Conservation (phyloP, 306 rosid genomes). For the Vachellia pachyceras region DNA sequence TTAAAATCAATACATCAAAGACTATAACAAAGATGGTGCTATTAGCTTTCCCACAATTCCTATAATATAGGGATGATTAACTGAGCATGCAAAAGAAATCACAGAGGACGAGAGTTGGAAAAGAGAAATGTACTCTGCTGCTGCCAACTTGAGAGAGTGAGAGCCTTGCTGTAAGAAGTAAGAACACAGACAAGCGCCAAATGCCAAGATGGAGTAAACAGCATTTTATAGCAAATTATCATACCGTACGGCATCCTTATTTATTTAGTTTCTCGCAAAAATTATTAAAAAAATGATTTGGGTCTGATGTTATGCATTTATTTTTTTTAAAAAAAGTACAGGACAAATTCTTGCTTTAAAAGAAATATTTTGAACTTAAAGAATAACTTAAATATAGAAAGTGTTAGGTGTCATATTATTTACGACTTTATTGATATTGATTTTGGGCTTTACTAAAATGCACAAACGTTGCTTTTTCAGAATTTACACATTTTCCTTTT, state of each 20-base stretch:
- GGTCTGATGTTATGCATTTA: too few species aligned
- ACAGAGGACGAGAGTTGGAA: background rate
- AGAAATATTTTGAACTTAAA: too few species aligned
- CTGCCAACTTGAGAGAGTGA: background rate
- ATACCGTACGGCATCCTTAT: too few species aligned
- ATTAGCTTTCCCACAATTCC: constrained; percentile 3
- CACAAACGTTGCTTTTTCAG: too few species aligned
- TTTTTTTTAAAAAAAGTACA: too few species aligned
- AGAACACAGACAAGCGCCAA: background rate
- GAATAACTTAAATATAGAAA: too few species aligned
- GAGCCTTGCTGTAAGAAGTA: background rate
- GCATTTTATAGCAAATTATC: background rate
- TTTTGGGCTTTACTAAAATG: too few species aligned
- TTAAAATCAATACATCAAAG: background rate
- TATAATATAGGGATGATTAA: background rate
- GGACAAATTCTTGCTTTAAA: too few species aligned
- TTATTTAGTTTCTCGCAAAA: too few species aligned
- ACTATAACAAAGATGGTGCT: background rate
- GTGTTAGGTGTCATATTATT: background rate
- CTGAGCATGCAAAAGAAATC: background rate
- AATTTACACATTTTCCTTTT: too few species aligned
- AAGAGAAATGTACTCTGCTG: constrained; percentile 13
- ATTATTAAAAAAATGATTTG: too few species aligned
- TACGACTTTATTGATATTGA: too few species aligned
- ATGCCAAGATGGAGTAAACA: background rate